phyloP scores from a whole-genome alignment of 768 basidiomycete species.

The Boletus subparvulus region DNA sequence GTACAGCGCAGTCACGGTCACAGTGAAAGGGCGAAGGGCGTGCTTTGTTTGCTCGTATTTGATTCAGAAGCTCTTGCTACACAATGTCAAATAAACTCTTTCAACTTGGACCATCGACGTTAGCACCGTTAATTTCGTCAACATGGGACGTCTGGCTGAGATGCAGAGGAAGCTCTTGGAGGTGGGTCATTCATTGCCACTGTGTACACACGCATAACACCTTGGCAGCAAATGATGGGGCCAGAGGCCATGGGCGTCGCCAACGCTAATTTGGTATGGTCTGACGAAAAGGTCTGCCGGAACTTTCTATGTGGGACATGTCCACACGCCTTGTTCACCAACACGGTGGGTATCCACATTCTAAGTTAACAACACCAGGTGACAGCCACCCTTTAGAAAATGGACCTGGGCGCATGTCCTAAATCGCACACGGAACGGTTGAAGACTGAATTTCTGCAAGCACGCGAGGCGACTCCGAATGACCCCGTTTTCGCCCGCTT shows the following conservation, averaged over 20 bases:
- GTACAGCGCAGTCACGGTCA: neutral
- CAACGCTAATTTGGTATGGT: conserved; percentile 89
- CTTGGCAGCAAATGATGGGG: conserved; percentile 97
- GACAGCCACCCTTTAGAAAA: conserved; percentile 59
- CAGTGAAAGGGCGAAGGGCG: neutral
- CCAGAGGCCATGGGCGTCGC: conserved; percentile 98
- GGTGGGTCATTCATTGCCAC: conserved; percentile 43
- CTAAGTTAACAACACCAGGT: neutral
- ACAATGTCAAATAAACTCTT: conserved; percentile 29
- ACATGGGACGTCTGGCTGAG: conserved; percentile 93
- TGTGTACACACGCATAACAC: conserved; percentile 1
- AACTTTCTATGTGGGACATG: conserved; percentile 99
- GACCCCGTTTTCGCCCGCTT: conserved; percentile 84
- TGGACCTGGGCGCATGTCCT: conserved; percentile 98
- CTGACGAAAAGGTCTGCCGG: conserved; percentile 96
- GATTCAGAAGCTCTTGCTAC: conserved; percentile 26
- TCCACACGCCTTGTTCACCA: conserved; percentile 95
- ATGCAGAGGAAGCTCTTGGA: conserved; percentile 93
- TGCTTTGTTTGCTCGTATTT: conserved; percentile 28
- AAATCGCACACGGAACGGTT: conserved; percentile 94
- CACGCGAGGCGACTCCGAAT: conserved; percentile 69
- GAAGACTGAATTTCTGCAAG: conserved; percentile 85
- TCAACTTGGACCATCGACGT: conserved; percentile 12
- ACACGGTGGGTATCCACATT: conserved; percentile 67
- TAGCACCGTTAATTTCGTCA: conserved; percentile 22